Evolutionary conservation across 345 rosid species (phyloP).

Genomic region (Gossypium mustelinum): DNA sequence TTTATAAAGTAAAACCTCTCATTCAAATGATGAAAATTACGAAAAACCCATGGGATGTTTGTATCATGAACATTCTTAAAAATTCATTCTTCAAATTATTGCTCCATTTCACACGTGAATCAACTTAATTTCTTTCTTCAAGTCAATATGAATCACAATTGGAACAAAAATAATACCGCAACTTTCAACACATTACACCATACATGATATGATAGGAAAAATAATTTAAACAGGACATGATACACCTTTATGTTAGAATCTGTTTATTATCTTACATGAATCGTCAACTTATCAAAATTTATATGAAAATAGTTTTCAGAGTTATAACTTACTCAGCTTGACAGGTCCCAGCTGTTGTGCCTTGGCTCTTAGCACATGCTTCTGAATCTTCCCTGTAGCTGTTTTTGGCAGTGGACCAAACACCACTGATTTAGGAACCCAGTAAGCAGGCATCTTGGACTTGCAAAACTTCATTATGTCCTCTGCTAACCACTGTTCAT

Average conservation of each 20-base stretch:
- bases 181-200: too few relatives aligned
- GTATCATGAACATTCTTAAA: too few relatives aligned
- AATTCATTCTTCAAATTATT: too few relatives aligned
- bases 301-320: neutral
- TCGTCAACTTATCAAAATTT: neutral
- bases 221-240: neutral
- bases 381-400: slow-evolving; percentile 92
- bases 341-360: slow-evolving; percentile 75
- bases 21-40: too few relatives aligned
- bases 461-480: slow-evolving; percentile 64
- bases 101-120: too few relatives aligned
- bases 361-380: slow-evolving; percentile 65
- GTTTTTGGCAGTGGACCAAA: slow-evolving; percentile 88
- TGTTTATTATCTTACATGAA: neutral
- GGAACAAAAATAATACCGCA: too few relatives aligned
- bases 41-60: too few relatives aligned
- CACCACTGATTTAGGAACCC: slow-evolving; percentile 82
- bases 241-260: neutral
- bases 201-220: neutral
- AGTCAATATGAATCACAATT: too few relatives aligned
- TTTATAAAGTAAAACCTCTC: too few relatives aligned
- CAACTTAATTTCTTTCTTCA: too few relatives aligned
- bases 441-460: slow-evolving; percentile 70
- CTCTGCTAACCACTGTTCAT: slow-evolving; percentile 44
- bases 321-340: slow-evolving; percentile 50